Conservation (phyloP, 2,329 filamentous ascomycete genomes). For the Parafenestella ontariensis region DNA sequence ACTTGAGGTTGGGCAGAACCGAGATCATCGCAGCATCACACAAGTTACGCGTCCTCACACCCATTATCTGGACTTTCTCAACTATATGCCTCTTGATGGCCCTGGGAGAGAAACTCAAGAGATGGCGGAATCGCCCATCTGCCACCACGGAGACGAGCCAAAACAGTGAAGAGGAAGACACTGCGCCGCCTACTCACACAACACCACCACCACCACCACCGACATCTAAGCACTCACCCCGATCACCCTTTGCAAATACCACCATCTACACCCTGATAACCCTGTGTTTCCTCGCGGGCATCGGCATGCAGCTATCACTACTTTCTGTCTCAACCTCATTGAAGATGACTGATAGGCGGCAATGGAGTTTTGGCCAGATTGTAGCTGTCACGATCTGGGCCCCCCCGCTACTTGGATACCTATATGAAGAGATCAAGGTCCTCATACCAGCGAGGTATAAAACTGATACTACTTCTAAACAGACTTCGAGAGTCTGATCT, state of each 20-base stretch:
- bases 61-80: slow-evolving; percentile 29
- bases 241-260: not conserved
- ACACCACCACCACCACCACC: not conserved
- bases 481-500: no score
- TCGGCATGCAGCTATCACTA: slow-evolving; percentile 28
- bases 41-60: slow-evolving; percentile 21
- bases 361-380: slow-evolving; percentile 34
- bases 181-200: not conserved
- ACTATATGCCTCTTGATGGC: slow-evolving; percentile 15
- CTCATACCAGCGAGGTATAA: not conserved
- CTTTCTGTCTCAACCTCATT: slow-evolving; percentile 25
- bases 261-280: slow-evolving; percentile 8
- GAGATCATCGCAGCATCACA: slow-evolving; percentile 7
- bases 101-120: slow-evolving; percentile 1
- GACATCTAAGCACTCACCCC: not conserved
- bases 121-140: not conserved
- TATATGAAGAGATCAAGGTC: slow-evolving; percentile 14
- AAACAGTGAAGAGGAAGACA: not conserved
- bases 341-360: slow-evolving; percentile 24
- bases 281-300: slow-evolving; percentile 20
- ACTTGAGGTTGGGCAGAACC: slow-evolving; percentile 5
- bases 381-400: slow-evolving; percentile 31
- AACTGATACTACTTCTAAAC: not conserved
- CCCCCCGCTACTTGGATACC: slow-evolving; percentile 20
- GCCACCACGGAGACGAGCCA: not conserved